These are phyloP conservation scores for Blakeslea trispora DNA, from an alignment of 371 early-diverging fungal species.

Conservation along the genomic window DNA sequence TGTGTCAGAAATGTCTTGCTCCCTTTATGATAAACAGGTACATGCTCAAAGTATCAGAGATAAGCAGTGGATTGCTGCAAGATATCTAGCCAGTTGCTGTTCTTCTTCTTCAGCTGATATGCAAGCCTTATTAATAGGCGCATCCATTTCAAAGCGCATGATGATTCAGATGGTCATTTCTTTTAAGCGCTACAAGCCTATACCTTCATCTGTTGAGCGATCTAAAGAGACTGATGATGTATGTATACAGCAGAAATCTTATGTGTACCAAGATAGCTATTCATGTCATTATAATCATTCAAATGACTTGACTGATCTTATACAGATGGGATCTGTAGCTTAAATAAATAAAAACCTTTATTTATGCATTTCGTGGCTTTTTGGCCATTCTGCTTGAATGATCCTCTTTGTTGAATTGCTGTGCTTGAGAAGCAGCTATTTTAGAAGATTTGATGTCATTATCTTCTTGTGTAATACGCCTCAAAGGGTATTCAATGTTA, in stretches of 20 bases:
- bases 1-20: neutral
- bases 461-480: conserved; percentile 69
- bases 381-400: conserved; percentile 32
- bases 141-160: conserved; percentile 24
- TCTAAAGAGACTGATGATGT: too few species aligned
- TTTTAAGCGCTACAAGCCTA: neutral
- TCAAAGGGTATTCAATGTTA: conserved; percentile 61
- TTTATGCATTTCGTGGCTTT: conserved; percentile 38
- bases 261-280: neutral
- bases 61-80: conserved; percentile 1
- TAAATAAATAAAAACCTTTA: neutral
- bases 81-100: conserved; percentile 12
- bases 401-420: conserved; percentile 27
- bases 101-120: conserved; percentile 5
- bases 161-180: conserved; percentile 14
- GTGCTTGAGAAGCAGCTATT: conserved; percentile 13
- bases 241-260: neutral
- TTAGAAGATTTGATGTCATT: conserved; percentile 61
- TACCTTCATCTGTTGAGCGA: too few species aligned
- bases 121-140: conserved; percentile 11
- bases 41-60: neutral
- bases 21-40: neutral
- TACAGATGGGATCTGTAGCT: conserved; percentile 19
- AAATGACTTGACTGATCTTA: conserved; percentile 16
- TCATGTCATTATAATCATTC: conserved; percentile 6